Base-by-base conservation (phyloP, 2,329 filamentous ascomycete genomes). In the Coleophoma cylindrospora region DNA sequence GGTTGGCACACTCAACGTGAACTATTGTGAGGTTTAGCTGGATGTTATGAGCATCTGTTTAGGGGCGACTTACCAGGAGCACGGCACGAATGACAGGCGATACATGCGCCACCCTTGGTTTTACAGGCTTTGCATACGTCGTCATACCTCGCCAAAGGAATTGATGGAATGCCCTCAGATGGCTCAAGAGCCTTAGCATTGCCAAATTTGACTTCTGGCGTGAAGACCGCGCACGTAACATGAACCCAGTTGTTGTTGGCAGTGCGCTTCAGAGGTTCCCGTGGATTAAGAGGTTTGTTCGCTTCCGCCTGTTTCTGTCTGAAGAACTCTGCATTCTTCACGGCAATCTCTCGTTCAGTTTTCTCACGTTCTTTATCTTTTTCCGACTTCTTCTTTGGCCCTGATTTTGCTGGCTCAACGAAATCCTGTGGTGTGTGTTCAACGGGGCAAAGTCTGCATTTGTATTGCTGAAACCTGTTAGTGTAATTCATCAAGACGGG, bases 171-270 rank as follows among this genome's bases (percentile, higher is more conserved):
- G 17, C 92, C 92, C 70, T 99, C 94, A 2, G 89, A 91, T 33
- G 91, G 86, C 59, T 91, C 87, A 34, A 99, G 73, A 15, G 87
- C 83, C 61, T 85, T 84, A 15, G 91, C 87, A 60, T 89, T 89
- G 54, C 88, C 91, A 67, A 96, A 99, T 63, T 91, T 94, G 61
- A 96, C 86, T 68, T 99, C 94, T 0, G 90, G 84, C 11, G 87
- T 91, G 84, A 89, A 97, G 15, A 96, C 76, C 1, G 94, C 91
- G 64, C 94, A 99, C 36, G 87, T 86, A 27, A 97, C 90, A 66
- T 99, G 94, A 14, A 96, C 89, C 94, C 94, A 99, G 64, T 97
- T 97, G 70, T 97, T 97, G 65, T 95, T 91, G 4, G 87, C 89
- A 0, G 94, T 99, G 45, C 89, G 83, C 71, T 99, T 99, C 55